phyloP scores from a whole-genome alignment of 1,284 basidiomycete species.

The Mrakiaceae sp. region DNA sequence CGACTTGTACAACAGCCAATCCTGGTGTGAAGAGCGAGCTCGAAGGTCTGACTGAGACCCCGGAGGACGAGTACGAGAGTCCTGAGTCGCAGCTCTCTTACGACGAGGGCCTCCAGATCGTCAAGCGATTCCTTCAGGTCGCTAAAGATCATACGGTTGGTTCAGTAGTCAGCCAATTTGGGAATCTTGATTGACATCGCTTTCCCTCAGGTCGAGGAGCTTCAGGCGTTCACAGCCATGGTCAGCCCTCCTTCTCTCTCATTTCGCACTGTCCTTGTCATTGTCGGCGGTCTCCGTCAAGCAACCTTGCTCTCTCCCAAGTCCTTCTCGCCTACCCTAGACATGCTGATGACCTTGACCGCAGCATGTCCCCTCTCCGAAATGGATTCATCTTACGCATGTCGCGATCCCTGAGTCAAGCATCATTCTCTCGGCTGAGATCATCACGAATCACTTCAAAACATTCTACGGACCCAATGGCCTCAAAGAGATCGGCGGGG shows the following conservation, averaged over 20 bases:
- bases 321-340: slow-evolving; percentile 3
- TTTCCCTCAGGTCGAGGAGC: slow-evolving; percentile 28
- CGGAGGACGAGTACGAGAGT: too few relatives aligned
- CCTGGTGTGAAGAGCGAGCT: too few relatives aligned
- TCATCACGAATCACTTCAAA: slow-evolving; percentile 31
- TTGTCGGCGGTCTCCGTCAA: not conserved
- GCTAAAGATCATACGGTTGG: slow-evolving; percentile 19
- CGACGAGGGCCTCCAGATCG: slow-evolving; percentile 31
- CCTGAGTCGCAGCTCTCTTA: slow-evolving; percentile 17
- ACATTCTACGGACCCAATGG: slow-evolving; percentile 26
- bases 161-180: slow-evolving; percentile 20
- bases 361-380: slow-evolving; percentile 12
- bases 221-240: slow-evolving; percentile 36
- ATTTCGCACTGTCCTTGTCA: slow-evolving; percentile 15
- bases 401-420: slow-evolving; percentile 30
- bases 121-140: slow-evolving; percentile 30
- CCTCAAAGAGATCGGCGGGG: slow-evolving; percentile 53
- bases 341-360: not conserved
- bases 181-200: too few relatives aligned
- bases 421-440: slow-evolving; percentile 29
- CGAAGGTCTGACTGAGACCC: too few relatives aligned
- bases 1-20: too few relatives aligned
- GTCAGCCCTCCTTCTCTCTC: slow-evolving; percentile 29
- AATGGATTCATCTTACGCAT: slow-evolving; percentile 31
- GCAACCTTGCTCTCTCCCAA: not conserved